Conservation (phyloP, 352 stramenopile species). For the Blastocystis sp. region DNA sequence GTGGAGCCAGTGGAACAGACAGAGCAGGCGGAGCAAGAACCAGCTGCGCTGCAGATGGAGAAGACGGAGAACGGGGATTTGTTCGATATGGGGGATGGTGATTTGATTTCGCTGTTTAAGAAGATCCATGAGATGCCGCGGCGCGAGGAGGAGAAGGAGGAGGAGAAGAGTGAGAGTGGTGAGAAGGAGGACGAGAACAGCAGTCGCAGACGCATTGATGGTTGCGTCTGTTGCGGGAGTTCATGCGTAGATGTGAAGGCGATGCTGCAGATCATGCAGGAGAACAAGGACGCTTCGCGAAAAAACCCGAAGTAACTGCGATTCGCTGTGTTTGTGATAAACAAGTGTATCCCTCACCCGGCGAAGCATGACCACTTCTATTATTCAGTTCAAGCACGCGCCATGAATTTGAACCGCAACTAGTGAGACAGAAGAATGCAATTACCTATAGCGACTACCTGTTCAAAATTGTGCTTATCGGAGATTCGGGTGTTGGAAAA, state of each 20-base stretch:
- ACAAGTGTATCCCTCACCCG: not conserved
- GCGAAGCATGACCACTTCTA: not conserved
- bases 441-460: slow-evolving; percentile 41
- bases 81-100: not conserved
- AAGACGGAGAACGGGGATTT: not conserved
- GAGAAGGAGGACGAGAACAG: not conserved
- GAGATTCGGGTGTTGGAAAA: slow-evolving; percentile 68
- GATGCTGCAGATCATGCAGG: slow-evolving; percentile 51
- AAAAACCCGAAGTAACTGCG: slow-evolving; percentile 1
- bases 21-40: not conserved
- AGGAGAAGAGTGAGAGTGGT: not conserved
- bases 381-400: not conserved
- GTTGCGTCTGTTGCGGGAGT: not conserved
- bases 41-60: not conserved
- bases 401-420: slow-evolving; percentile 23
- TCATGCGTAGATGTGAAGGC: slow-evolving; percentile 10
- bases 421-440: not conserved
- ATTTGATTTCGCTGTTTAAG: slow-evolving; percentile 11
- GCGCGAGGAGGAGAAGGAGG: not conserved
- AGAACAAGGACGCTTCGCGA: not conserved
- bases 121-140: slow-evolving; percentile 3
- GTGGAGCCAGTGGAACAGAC: not conserved
- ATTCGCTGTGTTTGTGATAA: slow-evolving; percentile 41
- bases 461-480: slow-evolving; percentile 69
- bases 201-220: slow-evolving; percentile 3